Percentiles rank a stretch among this genome's conserved stretches.
phyloP scores from a whole-genome alignment of 345 rosid genomes.

The Moricandia arvensis region DNA sequence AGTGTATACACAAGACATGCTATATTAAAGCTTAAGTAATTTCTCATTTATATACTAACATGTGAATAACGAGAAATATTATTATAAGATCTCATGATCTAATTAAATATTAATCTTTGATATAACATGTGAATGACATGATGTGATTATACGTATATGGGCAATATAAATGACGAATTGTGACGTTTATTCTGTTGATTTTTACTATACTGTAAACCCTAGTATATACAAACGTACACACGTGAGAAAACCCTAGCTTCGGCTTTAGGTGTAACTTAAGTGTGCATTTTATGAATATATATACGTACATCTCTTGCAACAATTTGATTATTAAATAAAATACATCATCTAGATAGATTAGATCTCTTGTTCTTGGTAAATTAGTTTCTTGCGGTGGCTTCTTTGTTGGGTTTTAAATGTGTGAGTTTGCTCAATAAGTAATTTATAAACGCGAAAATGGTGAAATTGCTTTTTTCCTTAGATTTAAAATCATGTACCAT shows the following conservation, averaged over 20 bases:
- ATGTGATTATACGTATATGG: neutral
- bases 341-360: neutral
- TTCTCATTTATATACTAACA: neutral
- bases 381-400: neutral
- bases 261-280: neutral
- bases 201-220: conserved; percentile 25
- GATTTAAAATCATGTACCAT: neutral
- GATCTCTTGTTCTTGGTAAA: neutral
- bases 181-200: neutral
- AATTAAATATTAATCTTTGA: neutral
- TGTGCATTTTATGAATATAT: neutral
- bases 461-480: neutral
- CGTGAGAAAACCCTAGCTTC: conserved; percentile 16
- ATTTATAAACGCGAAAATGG: neutral
- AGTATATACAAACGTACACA: neutral
- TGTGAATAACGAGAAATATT: neutral
- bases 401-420: neutral
- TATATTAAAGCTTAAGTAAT: neutral
- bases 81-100: neutral
- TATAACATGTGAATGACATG: neutral
- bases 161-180: no score
- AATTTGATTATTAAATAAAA: neutral
- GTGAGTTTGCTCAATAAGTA: neutral
- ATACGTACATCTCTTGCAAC: neutral
- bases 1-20: neutral